Conservation (phyloP, 1,284 basidiomycete species). For the Somion occarium region DNA sequence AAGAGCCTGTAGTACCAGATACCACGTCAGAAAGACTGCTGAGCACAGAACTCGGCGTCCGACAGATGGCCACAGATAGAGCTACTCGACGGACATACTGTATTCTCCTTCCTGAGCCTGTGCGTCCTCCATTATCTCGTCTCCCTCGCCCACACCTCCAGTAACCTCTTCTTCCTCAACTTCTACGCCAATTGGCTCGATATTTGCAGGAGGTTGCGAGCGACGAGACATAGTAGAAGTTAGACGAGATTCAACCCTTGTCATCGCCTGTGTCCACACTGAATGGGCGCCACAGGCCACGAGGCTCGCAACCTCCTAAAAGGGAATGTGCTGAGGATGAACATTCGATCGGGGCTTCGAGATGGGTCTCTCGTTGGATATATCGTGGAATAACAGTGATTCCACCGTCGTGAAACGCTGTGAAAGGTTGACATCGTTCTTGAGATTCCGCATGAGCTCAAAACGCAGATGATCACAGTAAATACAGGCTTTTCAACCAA, state of each 20-base stretch:
- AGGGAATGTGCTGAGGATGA: no score
- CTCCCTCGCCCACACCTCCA: constrained; percentile 27
- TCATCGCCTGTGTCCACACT: constrained; percentile 1
- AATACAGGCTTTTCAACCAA: no score
- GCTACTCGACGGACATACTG: constrained; percentile 22
- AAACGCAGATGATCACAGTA: no score
- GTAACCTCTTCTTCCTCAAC: constrained; percentile 25
- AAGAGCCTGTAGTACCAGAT: constrained; percentile 57
- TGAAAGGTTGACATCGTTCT: no score
- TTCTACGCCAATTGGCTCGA: constrained; percentile 12
- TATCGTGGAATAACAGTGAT: no score
- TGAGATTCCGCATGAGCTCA: no score
- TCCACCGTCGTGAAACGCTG: no score
- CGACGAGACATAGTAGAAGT: constrained; percentile 22
- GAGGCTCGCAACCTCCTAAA: not conserved
- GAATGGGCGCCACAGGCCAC: constrained; percentile 26
- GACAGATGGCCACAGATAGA: not conserved
- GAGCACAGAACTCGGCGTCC: not conserved
- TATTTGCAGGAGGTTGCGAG: constrained; percentile 16
- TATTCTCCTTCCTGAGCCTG: constrained; percentile 29
- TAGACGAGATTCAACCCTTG: not conserved
- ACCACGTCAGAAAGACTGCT: not conserved
- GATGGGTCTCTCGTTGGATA: no score
- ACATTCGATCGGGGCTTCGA: no score
- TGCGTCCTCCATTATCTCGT: constrained; percentile 31